Base-by-base conservation (phyloP, 1,284 basidiomycete species). In the Trichosporon asahii region DNA sequence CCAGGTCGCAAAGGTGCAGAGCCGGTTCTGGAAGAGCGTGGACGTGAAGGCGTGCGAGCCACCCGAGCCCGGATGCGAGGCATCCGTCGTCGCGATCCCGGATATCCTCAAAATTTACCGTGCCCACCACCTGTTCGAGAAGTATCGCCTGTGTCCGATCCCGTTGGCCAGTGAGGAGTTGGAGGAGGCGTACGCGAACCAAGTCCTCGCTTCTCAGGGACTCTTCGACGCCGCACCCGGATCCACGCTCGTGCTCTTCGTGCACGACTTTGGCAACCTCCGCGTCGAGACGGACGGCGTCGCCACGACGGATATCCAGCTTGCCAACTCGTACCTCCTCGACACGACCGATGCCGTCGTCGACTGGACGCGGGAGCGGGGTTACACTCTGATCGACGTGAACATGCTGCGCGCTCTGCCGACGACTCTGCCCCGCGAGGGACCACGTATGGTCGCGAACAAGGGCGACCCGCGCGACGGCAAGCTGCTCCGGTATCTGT, bases 201-300 rank as follows among this genome's bases (percentile, higher is more conserved):
- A 97, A 80, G 87, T 95, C 40, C 88, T 94, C 80, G 92, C 90
- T 89, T 91, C 77, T 60, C 76, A 79, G 71, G 76, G 75, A 5
- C 74, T 82, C 6, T 83, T 88, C 88, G 69, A 90, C 88, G 77
- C 78, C 21, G 74, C 88, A 37, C 27, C 57, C 7, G 90, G 89
- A 0, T 78, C 75, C 18, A 74, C 74, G 0, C 64, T 95, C 37
- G 87, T 97, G 25, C 82, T 96, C 46, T 91, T 96, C 76, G 89
- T 91, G 9, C 95, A 97, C 83, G 94, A 97, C 85, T 93, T 95
- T 77, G 94, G 94, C 25, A 94, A 94, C 77, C 85, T 97, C 65
- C 89, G 91, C 15, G 88, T 91, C 9, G 92, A 95, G 79, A 84
- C 93, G 12, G 88, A 90, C 66, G 89, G 90, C 21, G 88, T 88